Evolutionary conservation across 805 yeast species (phyloP).

Genomic region (Ascoidea rubescens): DNA sequence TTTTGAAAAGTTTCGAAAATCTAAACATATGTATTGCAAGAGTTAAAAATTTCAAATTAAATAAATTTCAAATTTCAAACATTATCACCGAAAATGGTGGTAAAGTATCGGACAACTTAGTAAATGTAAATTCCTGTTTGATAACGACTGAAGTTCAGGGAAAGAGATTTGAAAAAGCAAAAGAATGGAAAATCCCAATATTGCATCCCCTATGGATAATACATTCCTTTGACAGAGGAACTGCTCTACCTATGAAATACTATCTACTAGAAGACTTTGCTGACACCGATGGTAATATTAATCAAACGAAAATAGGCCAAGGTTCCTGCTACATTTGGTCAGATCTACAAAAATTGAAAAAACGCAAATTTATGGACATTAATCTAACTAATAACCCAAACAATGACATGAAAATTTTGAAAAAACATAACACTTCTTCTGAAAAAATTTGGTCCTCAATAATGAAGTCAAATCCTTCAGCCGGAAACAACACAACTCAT

Average conservation of each 20-base stretch:
- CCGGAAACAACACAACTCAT: neutral
- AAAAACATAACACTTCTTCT: slow-evolving; percentile 20
- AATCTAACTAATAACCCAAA: slow-evolving; percentile 6
- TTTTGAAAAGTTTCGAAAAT: slow-evolving; percentile 31
- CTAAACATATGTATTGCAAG: slow-evolving; percentile 24
- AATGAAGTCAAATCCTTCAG: neutral
- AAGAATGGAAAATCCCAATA: slow-evolving; percentile 24
- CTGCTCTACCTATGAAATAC: slow-evolving; percentile 19
- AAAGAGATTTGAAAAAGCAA: slow-evolving; percentile 33
- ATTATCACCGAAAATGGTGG: slow-evolving; percentile 34
- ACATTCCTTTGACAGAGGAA: slow-evolving; percentile 24
- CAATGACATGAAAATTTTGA: slow-evolving; percentile 26
- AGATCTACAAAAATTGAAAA: slow-evolving; percentile 8
- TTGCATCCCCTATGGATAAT: slow-evolving; percentile 29
- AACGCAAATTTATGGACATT: slow-evolving; percentile 7
- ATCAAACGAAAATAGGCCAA: slow-evolving; percentile 13
- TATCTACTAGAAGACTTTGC: slow-evolving; percentile 11
- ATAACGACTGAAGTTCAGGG: slow-evolving; percentile 40
- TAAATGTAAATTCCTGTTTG: slow-evolving; percentile 27
- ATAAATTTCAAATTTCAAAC: slow-evolving; percentile 19
- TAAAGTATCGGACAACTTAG: slow-evolving; percentile 33
- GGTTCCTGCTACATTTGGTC: slow-evolving; percentile 18
- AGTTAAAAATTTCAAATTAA: slow-evolving; percentile 10
- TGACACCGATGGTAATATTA: slow-evolving; percentile 1
- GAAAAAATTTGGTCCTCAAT: neutral